Conservation (phyloP, 169 alveolate genomes). For the Eimeria maxima region DNA sequence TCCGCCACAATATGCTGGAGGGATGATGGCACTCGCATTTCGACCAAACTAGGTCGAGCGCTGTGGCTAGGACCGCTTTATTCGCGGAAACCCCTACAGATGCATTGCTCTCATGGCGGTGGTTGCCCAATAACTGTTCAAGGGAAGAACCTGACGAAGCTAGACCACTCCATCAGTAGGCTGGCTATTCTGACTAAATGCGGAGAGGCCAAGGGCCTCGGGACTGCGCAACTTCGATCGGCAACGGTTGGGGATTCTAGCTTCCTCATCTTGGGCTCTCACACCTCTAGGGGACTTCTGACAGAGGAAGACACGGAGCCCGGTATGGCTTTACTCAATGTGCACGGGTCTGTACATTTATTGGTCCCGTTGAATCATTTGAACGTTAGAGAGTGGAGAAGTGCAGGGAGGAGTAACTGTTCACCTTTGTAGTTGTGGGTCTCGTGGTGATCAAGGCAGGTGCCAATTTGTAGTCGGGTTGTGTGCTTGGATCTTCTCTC, state of each 20-base stretch:
- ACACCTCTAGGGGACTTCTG: neutral
- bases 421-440: neutral
- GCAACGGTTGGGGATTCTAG: conserved; percentile 36
- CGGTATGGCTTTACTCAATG: neutral
- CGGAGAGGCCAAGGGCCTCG: conserved; percentile 75
- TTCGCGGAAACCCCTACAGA: neutral
- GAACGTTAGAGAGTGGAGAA: neutral
- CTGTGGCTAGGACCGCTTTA: conserved; percentile 78
- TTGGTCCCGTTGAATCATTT: neutral
- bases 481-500: neutral
- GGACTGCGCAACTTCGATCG: conserved; percentile 61
- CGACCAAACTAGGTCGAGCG: neutral
- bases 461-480: neutral
- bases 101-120: conserved; percentile 18
- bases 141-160: conserved; percentile 56
- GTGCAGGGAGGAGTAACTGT: neutral
- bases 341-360: neutral
- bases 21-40: neutral
- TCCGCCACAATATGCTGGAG: conserved; percentile 69
- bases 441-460: neutral
- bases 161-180: conserved; percentile 77
- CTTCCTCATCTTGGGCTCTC: neutral
- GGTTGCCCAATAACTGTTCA: conserved; percentile 29
- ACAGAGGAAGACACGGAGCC: conserved; percentile 58
- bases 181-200: conserved; percentile 59